These are phyloP conservation scores for Alternaria sp. DNA, from an alignment of 2,329 filamentous ascomycete species.

Conservation along the genomic window DNA sequence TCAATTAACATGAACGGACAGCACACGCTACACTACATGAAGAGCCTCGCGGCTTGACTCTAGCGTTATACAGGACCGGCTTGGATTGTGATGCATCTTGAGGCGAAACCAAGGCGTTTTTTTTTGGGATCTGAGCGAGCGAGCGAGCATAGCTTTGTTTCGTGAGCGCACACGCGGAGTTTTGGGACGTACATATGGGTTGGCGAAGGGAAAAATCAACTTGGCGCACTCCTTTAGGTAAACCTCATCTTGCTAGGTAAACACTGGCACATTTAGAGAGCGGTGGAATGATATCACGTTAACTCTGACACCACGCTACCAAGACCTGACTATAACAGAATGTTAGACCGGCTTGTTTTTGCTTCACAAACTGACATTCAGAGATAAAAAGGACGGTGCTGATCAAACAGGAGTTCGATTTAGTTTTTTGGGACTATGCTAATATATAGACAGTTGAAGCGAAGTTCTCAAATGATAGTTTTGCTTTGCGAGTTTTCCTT, in stretches of 20 bases:
- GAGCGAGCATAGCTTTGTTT: not conserved
- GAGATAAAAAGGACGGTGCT: not conserved
- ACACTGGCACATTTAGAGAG: not conserved
- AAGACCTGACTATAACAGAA: not conserved
- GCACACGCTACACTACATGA: conserved; percentile 1
- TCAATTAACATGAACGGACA: not conserved
- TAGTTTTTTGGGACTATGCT: not conserved
- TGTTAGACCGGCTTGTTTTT: not conserved
- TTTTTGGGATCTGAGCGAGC: conserved; percentile 1
- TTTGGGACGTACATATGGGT: conserved; percentile 12
- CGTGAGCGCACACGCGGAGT: conserved; percentile 11
- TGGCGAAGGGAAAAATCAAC: not conserved
- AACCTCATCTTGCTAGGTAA: not conserved
- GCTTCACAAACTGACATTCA: too few species aligned
- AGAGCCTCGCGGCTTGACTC: conserved; percentile 1
- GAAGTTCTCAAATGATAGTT: conserved; percentile 2
- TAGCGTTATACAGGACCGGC: not conserved
- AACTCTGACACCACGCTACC: not conserved
- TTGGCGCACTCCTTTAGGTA: conserved; percentile 3
- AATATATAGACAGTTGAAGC: conserved; percentile 6
- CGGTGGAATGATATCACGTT: not conserved
- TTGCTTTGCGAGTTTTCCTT: not conserved
- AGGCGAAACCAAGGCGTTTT: conserved; percentile 13
- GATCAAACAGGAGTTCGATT: not conserved
- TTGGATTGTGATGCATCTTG: conserved; percentile 14